Percentiles rank a stretch among this genome's conserved stretches.
Conservation (phyloP, 805 yeast species). For the Suhomyces faveliae region DNA sequence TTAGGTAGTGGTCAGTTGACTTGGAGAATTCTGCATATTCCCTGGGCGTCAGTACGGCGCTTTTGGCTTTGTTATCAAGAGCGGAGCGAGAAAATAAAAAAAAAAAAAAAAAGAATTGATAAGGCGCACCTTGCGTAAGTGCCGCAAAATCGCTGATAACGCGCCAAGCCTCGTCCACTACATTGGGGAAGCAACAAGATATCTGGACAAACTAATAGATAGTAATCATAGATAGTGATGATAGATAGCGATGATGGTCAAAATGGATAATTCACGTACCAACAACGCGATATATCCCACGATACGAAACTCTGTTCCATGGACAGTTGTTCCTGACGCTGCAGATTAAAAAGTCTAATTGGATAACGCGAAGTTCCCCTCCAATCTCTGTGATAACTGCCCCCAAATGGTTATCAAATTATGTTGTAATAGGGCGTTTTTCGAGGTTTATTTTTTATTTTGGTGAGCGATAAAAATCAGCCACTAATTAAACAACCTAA, state of each 20-base stretch:
- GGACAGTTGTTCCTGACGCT: background rate
- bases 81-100: background rate
- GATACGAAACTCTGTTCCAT: background rate
- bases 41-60: background rate
- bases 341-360: background rate
- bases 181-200: background rate
- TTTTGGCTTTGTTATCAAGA: background rate
- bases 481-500: too few species aligned
- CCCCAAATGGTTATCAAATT: background rate
- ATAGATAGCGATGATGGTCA: too few species aligned
- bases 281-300: too few species aligned
- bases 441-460: background rate
- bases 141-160: constrained; percentile 1
- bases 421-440: background rate
- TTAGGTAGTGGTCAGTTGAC: too few species aligned
- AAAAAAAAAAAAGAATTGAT: background rate
- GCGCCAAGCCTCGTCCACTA: background rate
- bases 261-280: too few species aligned
- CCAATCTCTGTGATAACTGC: too few species aligned
- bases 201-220: background rate
- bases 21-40: too few species aligned
- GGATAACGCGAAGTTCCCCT: too few species aligned
- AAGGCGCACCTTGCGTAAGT: background rate
- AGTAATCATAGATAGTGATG: too few species aligned
- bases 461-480: background rate